Evolutionary conservation across 306 rosid genomes (phyloP), one percentile per base, ranked within the genome.

Genomic region (Rubus parviflorus): DNA sequence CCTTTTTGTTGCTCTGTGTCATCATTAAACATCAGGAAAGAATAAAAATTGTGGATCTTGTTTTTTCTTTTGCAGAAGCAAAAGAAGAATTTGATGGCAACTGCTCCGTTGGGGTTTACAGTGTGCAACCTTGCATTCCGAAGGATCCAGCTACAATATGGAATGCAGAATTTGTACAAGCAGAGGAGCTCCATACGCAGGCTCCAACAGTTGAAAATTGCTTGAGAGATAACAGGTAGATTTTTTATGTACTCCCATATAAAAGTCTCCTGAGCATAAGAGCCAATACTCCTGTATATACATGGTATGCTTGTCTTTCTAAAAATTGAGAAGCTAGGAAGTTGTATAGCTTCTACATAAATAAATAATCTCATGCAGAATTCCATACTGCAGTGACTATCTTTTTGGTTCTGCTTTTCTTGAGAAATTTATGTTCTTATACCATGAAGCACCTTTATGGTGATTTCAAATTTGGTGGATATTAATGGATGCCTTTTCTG

Each of bases 141-240:
- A 92, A 92, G 90, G 99, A 96, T 83, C 87, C 94, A 57, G 93
- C 98, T 77, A 81, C 83, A 76, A 91, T 96, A 52, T 91, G 99
- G 99, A 92, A 92, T 88, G 80, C 88, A 17, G 99, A 96, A 80
- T 92, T 86, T 85, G 81, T 96, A 78, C 99, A 96, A 90, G 96
- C 98, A 49, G 97, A 96, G 69, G 96, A 91, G 80, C 93, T 96
- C 72, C 91, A 88, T 81, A 91, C 82, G 91, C 93, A 96, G 89
- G 94, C 97, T 37, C 74, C 77, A 77, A 57, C 83, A 7, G 83
- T 72, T 63, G 90, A 81, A 81, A 96, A 96, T 84, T 96, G 98
- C 84, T 83, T 92, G 85, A 89, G 98, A 85, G 99, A 96, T 81
- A 92, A 92, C 90, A 87, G 99, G 98, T 89, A 54, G 70, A 48